phyloP scores from a whole-genome alignment of 2,329 filamentous ascomycete genomes.

The Thielaviopsis euricoi region DNA sequence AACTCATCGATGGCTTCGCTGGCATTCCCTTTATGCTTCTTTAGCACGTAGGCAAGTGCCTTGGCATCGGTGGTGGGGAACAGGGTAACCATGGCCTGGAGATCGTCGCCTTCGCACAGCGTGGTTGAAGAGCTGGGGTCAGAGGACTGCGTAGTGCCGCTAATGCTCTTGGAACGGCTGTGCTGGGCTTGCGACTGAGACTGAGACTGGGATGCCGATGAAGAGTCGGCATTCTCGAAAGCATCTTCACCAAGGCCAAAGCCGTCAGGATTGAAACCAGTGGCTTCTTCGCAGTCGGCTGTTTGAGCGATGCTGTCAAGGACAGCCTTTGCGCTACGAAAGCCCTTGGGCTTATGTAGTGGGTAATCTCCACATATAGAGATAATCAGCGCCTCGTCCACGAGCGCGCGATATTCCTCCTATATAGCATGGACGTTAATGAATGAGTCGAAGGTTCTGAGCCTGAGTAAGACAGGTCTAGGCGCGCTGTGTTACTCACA shows the following conservation, averaged over 20 bases:
- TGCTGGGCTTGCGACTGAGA: slow-evolving; percentile 5
- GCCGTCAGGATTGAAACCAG: slow-evolving; percentile 61
- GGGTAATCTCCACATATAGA: slow-evolving; percentile 64
- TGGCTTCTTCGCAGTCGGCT: slow-evolving; percentile 51
- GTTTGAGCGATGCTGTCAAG: slow-evolving; percentile 49
- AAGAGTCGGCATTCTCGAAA: slow-evolving; percentile 6
- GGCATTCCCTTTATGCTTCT: neutral
- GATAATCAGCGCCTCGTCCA: slow-evolving; percentile 64
- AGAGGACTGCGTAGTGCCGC: slow-evolving; percentile 7
- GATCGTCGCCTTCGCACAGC: neutral
- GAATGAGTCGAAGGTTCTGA: neutral
- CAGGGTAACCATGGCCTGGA: slow-evolving; percentile 5
- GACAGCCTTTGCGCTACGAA: slow-evolving; percentile 36
- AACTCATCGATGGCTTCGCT: slow-evolving; percentile 58
- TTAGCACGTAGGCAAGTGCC: neutral
- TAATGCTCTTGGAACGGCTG: slow-evolving; percentile 3
- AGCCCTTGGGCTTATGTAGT: slow-evolving; percentile 33
- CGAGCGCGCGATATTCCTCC: slow-evolving; percentile 54
- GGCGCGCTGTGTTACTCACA: neutral
- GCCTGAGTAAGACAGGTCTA: neutral
- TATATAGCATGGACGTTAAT: slow-evolving; percentile 19
- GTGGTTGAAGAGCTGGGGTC: slow-evolving; percentile 1
- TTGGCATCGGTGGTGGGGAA: slow-evolving; percentile 3
- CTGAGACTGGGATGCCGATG: slow-evolving; percentile 2
- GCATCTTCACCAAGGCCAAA: slow-evolving; percentile 18